phyloP scores from a whole-genome alignment of 2,329 filamentous ascomycete genomes.

The Fusarium keratoplasticum region DNA sequence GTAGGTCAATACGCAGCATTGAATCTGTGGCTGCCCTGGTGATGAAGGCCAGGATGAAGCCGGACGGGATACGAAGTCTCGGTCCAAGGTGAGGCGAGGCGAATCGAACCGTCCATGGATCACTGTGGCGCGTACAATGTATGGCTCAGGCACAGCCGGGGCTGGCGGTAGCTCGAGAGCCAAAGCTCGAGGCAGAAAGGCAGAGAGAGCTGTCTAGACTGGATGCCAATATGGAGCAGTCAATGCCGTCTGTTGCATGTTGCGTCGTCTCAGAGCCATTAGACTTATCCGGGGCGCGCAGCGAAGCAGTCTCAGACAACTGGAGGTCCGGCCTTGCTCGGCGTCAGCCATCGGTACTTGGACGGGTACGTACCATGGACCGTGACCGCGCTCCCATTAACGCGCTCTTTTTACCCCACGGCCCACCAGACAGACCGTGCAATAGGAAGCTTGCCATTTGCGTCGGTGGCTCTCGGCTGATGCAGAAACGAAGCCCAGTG shows the following conservation, averaged over 20 bases:
- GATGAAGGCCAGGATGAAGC: conserved; percentile 33
- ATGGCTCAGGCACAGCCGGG: conserved; percentile 12
- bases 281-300: conserved; percentile 7
- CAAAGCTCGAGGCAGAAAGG: conserved; percentile 16
- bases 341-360: conserved; percentile 23
- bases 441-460: conserved; percentile 43
- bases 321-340: background rate
- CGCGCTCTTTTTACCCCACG: conserved; percentile 39
- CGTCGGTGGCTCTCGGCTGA: conserved; percentile 41
- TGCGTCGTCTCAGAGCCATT: conserved; percentile 23
- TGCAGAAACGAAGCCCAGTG: conserved; percentile 38
- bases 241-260: conserved; percentile 17
- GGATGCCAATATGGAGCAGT: conserved; percentile 16
- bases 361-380: background rate
- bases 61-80: conserved; percentile 27
- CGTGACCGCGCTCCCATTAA: conserved; percentile 2
- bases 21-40: conserved; percentile 8
- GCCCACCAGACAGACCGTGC: conserved; percentile 24
- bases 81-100: conserved; percentile 30
- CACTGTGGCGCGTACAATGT: conserved; percentile 22
- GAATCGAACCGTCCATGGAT: conserved; percentile 25
- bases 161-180: conserved; percentile 2
- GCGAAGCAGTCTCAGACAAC: background rate
- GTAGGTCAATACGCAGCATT: background rate
- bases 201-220: conserved; percentile 1